Evolutionary conservation across 192 early-diverging fungal species (phyloP).

Genomic region (Umbelopsis sp.): DNA sequence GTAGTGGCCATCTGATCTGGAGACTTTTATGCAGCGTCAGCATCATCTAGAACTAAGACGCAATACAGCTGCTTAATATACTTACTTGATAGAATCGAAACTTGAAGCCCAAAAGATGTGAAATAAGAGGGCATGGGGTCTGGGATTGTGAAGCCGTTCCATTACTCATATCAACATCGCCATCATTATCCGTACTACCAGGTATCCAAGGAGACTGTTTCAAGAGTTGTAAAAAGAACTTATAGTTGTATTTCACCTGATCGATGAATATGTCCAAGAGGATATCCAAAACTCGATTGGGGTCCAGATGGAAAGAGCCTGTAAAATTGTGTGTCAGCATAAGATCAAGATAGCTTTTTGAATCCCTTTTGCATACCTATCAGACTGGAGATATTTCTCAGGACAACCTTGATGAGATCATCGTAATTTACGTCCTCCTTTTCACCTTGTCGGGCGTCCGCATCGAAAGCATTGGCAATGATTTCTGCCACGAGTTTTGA

Average conservation of each 20-base stretch:
- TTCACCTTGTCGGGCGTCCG: slow-evolving; percentile 17
- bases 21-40: slow-evolving; percentile 2
- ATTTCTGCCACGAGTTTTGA: slow-evolving; percentile 72
- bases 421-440: slow-evolving; percentile 7
- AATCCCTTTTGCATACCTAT: slow-evolving; percentile 38
- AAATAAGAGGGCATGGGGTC: slow-evolving; percentile 34
- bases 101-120: slow-evolving; percentile 80
- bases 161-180: background rate
- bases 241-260: slow-evolving; percentile 65
- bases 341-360: background rate
- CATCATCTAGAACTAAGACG: background rate
- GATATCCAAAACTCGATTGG: slow-evolving; percentile 81
- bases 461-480: slow-evolving; percentile 29
- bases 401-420: slow-evolving; percentile 25
- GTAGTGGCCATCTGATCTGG: slow-evolving; percentile 25
- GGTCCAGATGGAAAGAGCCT: slow-evolving; percentile 82
- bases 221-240: slow-evolving; percentile 73
- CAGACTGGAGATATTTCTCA: slow-evolving; percentile 51
- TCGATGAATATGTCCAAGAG: slow-evolving; percentile 75
- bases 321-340: background rate
- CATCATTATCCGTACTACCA: background rate
- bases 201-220: slow-evolving; percentile 52
- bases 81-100: slow-evolving; percentile 61
- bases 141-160: background rate
- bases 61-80: background rate